Conservation (phyloP, 306 rosid genomes). For the Cicer chorassanicum region DNA sequence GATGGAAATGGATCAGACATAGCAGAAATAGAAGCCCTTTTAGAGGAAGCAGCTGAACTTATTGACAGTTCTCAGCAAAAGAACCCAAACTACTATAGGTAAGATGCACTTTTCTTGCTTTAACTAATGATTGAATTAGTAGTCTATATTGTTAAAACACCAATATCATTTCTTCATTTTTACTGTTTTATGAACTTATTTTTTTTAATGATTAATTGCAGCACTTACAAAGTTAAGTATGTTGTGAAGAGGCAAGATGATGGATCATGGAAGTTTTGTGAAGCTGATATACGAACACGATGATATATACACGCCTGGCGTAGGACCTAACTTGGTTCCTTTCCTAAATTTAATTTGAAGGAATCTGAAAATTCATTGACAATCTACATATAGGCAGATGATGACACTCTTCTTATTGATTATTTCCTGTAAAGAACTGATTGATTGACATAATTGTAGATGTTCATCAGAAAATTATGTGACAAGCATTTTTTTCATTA, state of each 20-base stretch:
- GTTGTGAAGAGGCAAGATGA: constrained; percentile 74
- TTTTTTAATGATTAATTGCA: constrained; percentile 53
- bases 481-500: constrained; percentile 29
- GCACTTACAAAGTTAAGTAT: constrained; percentile 85
- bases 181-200: neutral
- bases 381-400: constrained; percentile 39
- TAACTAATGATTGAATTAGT: constrained; percentile 1
- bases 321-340: constrained; percentile 48
- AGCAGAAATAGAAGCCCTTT: constrained; percentile 81
- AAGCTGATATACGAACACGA: constrained; percentile 65
- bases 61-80: constrained; percentile 67
- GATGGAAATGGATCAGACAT: constrained; percentile 67
- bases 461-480: constrained; percentile 29
- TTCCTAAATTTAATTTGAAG: constrained; percentile 39
- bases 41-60: constrained; percentile 99
- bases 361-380: constrained; percentile 38
- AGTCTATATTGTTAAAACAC: constrained; percentile 9
- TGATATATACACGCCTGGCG: constrained; percentile 45
- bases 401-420: constrained; percentile 42
- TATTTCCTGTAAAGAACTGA: constrained; percentile 46
- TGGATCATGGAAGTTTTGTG: constrained; percentile 97
- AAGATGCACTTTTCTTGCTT: constrained; percentile 33
- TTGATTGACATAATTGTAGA: constrained; percentile 46
- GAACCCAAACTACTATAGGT: constrained; percentile 90
- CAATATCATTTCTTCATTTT: constrained; percentile 7